phyloP scores from a whole-genome alignment of 1,139 yeast genomes.

The Zygotorulaspora mrakii region DNA sequence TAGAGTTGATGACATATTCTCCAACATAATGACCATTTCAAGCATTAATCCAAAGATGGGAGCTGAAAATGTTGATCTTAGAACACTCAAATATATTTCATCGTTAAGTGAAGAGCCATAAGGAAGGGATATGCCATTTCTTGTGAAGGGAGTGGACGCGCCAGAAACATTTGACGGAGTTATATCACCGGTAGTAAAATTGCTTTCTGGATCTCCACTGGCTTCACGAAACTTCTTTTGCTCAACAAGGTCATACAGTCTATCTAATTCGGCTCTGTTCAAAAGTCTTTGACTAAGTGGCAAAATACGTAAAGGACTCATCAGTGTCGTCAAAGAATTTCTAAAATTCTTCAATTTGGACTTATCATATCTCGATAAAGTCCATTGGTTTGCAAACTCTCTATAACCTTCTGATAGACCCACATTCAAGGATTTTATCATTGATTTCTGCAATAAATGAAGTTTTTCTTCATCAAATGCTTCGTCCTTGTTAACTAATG shows the following conservation, averaged over 20 bases:
- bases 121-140: slow-evolving; percentile 10
- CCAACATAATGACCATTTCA: slow-evolving; percentile 35
- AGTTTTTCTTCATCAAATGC: slow-evolving; percentile 20
- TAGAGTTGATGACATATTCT: slow-evolving; percentile 27
- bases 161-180: slow-evolving; percentile 27
- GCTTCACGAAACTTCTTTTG: slow-evolving; percentile 5
- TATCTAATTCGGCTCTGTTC: slow-evolving; percentile 21
- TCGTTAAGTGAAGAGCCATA: slow-evolving; percentile 11
- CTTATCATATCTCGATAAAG: slow-evolving; percentile 39
- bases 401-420: slow-evolving; percentile 42
- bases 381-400: slow-evolving; percentile 43
- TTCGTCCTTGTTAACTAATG: slow-evolving; percentile 24
- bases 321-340: slow-evolving; percentile 41
- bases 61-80: slow-evolving; percentile 37
- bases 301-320: slow-evolving; percentile 42
- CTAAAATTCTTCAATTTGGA: slow-evolving; percentile 39
- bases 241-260: slow-evolving; percentile 18
- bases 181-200: slow-evolving; percentile 7
- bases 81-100: slow-evolving; percentile 29
- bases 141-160: slow-evolving; percentile 30
- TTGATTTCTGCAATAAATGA: slow-evolving; percentile 27
- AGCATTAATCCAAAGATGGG: slow-evolving; percentile 31
- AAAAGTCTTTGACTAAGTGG: slow-evolving; percentile 34
- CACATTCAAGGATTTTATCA: slow-evolving; percentile 37
- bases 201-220: slow-evolving; percentile 1